Base-by-base conservation (phyloP, 2,329 filamentous ascomycete species). In the Rutstroemia sp. region DNA sequence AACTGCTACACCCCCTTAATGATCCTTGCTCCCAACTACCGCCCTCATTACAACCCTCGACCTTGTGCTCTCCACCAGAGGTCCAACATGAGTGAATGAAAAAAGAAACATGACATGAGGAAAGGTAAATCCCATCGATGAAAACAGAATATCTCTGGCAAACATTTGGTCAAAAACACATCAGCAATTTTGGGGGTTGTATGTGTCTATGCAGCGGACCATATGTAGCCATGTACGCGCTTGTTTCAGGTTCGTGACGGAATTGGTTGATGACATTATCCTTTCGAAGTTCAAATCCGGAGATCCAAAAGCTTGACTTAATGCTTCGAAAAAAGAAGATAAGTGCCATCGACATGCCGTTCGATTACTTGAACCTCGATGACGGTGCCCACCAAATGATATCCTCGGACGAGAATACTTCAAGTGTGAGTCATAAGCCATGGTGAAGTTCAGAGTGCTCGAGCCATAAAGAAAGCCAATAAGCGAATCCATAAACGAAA, bases 291-390 rank as follows among this genome's bases (percentile, higher is more conserved):
- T 54, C 37, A 44, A 49, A 48, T 49, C 46, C 49, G 60, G 58
- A 53, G 58, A 62, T 61, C 56, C 16, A 47, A 49, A 54, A 58
- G 27, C 4, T 64, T 59, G 58, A 58, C 63, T 59, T 60, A 27
- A 57, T 62, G 58, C 55, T 65, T 58, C 60, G 62, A 63, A 59
- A 49, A 50, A 53, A 62, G 59, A 10, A 66, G 66, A 61, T 65
- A 39, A 62, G 27, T 67, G 62, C 62, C 66, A 69, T 69, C 67
- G 67, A 60, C 66, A 57, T 67, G 67, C 67, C 68, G 67, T 70
- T 69, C 68, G 68, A 69, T 65, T 57, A 58, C 66, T 63, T 58
- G 51, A 64, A 57, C 54, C 52, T 62, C 57, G 57, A 60, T 64
- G 57, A 51, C 64, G 52, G 39, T 44, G 47, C 52, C 19, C 51